phyloP scores from a whole-genome alignment of 768 basidiomycete genomes.

The Suillus subluteus region DNA sequence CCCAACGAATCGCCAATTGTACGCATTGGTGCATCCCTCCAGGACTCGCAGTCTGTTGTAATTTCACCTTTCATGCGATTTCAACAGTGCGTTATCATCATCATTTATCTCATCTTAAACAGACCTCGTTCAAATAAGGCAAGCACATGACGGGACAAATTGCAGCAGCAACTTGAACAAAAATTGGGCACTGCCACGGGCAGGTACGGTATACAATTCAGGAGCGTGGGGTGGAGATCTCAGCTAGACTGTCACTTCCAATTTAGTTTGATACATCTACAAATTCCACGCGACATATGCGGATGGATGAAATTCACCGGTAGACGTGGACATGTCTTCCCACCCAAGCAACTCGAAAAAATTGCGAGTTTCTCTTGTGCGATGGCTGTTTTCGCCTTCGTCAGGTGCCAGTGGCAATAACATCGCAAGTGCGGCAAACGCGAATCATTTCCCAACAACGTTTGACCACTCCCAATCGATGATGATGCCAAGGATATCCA shows the following conservation, averaged over 20 bases:
- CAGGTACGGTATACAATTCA: not conserved
- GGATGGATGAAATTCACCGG: not conserved
- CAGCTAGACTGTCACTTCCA: not conserved
- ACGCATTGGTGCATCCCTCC: not conserved
- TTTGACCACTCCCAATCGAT: constrained; percentile 36
- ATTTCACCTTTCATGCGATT: not conserved
- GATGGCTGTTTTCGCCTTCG: not conserved
- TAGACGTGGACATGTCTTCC: not conserved
- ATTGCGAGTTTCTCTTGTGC: not conserved
- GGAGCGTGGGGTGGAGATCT: not conserved
- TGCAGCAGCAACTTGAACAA: not conserved
- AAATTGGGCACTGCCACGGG: not conserved
- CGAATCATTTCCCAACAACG: not conserved
- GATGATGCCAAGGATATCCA: constrained; percentile 7
- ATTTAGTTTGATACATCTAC: not conserved
- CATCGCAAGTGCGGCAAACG: not conserved
- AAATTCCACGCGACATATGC: not conserved
- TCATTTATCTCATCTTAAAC: not conserved
- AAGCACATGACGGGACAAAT: not conserved
- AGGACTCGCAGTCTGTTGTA: not conserved
- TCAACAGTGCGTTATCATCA: not conserved
- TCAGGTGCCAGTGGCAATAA: not conserved
- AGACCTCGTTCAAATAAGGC: not conserved
- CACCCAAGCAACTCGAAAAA: not conserved
- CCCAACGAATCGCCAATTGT: not conserved